Percentiles rank a stretch among this genome's conserved stretches.
phyloP scores from a whole-genome alignment of 2,329 filamentous ascomycete genomes.

The Hypoxylon sp. region DNA sequence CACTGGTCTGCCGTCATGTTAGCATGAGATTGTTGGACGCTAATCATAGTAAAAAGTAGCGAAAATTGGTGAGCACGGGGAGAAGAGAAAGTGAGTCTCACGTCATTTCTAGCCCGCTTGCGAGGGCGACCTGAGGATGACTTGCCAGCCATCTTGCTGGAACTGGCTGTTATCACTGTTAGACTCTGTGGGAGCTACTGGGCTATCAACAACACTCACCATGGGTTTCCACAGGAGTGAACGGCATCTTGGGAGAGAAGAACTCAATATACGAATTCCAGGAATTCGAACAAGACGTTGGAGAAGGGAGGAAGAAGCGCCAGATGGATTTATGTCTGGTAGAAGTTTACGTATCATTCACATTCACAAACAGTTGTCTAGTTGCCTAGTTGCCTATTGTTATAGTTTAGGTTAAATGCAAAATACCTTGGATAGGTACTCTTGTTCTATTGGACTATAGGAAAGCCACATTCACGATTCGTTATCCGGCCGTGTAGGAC shows the following conservation, averaged over 20 bases:
- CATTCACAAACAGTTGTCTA: not conserved
- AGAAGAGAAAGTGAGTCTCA: not conserved
- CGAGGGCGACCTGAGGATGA: not conserved
- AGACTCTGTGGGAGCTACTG: not conserved
- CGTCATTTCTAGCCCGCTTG: constrained; percentile 5
- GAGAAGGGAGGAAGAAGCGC: not conserved
- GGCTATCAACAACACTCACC: not conserved
- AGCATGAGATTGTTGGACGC: not conserved
- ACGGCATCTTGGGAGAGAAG: constrained; percentile 4
- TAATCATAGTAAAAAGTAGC: no score
- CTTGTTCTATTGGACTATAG: not conserved
- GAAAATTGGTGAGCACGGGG: not conserved
- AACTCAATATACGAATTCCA: not conserved
- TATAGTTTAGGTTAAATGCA: not conserved
- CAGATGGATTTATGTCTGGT: not conserved
- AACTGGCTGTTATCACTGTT: not conserved
- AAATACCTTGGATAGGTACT: not conserved
- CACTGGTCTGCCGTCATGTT: not conserved
- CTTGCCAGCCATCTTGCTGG: not conserved
- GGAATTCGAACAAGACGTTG: not conserved
- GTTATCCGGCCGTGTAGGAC: not conserved
- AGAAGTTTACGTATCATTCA: not conserved
- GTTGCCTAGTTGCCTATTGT: constrained; percentile 4
- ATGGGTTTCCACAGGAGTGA: not conserved
- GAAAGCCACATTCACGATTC: not conserved